Evolutionary conservation across 495 filamentous ascomycete species (phyloP).

Genomic region (Pyronema domesticum): DNA sequence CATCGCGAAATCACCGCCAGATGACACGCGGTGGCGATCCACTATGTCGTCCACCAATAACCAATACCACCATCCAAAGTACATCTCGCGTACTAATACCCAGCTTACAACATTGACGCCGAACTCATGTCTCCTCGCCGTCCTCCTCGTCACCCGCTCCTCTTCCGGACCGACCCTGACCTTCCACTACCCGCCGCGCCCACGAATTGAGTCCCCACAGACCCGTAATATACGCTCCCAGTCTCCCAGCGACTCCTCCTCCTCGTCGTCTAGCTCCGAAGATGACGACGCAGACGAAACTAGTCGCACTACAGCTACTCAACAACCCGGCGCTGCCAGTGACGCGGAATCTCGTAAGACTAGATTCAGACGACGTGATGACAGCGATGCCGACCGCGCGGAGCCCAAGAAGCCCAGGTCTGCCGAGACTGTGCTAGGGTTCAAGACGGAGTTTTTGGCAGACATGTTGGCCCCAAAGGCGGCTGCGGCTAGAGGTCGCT

Average conservation of each 20-base stretch:
- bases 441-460: constrained; percentile 59
- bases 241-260: constrained; percentile 13
- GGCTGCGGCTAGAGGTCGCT: constrained; percentile 69
- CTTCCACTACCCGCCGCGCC: constrained; percentile 73
- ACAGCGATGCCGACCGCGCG: constrained; percentile 27
- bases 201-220: constrained; percentile 24
- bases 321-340: constrained; percentile 7
- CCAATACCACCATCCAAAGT: neutral
- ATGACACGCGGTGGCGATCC: neutral
- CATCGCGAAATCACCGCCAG: too few relatives aligned
- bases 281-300: constrained; percentile 26
- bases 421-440: constrained; percentile 53
- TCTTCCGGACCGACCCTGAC: constrained; percentile 67
- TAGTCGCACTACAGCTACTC: constrained; percentile 20
- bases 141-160: constrained; percentile 64
- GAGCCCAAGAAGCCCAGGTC: constrained; percentile 29
- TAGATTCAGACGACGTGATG: constrained; percentile 2
- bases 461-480: constrained; percentile 63
- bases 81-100: neutral
- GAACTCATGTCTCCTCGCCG: constrained; percentile 53
- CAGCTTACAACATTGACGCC: constrained; percentile 16
- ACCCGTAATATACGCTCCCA: constrained; percentile 14
- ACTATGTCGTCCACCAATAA: neutral
- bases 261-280: constrained; percentile 9
- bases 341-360: constrained; percentile 12